phyloP scores from a whole-genome alignment of 2,329 filamentous ascomycete species.

The Pseudodiploospora longispora region DNA sequence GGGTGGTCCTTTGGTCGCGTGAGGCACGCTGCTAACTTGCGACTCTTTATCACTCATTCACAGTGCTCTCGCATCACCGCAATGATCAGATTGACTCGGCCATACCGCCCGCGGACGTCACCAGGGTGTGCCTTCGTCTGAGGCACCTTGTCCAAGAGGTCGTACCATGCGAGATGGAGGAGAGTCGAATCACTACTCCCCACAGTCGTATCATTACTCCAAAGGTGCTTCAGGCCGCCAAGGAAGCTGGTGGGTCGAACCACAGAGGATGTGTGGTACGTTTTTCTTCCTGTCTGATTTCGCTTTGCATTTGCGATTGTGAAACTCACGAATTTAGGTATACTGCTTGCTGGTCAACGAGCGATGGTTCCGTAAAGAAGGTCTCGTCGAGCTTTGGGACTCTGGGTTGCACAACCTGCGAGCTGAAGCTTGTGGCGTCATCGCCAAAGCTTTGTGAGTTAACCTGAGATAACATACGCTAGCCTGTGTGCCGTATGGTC shows the following conservation, averaged over 20 bases:
- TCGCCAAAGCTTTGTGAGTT: slow-evolving; percentile 67
- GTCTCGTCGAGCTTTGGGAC: slow-evolving; percentile 81
- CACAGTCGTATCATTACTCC: slow-evolving; percentile 81
- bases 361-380: slow-evolving; percentile 72
- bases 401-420: slow-evolving; percentile 73
- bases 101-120: slow-evolving; percentile 71
- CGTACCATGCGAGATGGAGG: slow-evolving; percentile 82
- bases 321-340: slow-evolving; percentile 31
- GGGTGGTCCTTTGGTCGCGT: too few species aligned
- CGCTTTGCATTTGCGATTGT: background rate
- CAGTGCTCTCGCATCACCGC: slow-evolving; percentile 59
- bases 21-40: background rate
- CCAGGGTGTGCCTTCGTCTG: slow-evolving; percentile 79
- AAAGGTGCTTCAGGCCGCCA: slow-evolving; percentile 71
- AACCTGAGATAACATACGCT: background rate
- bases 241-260: slow-evolving; percentile 69
- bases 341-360: slow-evolving; percentile 69
- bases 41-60: background rate
- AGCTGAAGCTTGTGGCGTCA: slow-evolving; percentile 77
- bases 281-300: background rate
- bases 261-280: slow-evolving; percentile 64
- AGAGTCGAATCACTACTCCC: slow-evolving; percentile 63
- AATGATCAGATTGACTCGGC: slow-evolving; percentile 54
- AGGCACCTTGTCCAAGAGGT: slow-evolving; percentile 86
- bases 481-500: background rate